phyloP scores from a whole-genome alignment of 192 early-diverging fungal species.

The Rhizophagus clarus region DNA sequence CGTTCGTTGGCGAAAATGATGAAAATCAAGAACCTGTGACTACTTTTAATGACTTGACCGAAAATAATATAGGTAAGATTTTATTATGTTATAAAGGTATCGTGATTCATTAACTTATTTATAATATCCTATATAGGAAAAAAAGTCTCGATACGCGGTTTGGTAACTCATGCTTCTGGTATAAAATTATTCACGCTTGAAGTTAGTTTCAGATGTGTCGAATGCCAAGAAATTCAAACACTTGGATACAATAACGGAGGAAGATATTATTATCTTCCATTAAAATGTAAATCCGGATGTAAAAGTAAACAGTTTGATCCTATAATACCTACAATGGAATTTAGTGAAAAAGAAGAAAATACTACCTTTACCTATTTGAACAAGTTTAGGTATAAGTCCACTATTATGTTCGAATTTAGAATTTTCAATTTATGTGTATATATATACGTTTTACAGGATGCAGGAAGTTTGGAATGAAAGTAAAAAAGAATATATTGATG shows the following conservation, averaged over 20 bases:
- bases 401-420: background rate
- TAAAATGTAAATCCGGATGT: conserved; percentile 68
- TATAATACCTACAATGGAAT: conserved; percentile 56
- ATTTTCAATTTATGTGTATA: background rate
- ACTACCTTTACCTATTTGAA: conserved; percentile 77
- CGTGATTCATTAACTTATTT: background rate
- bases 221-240: conserved; percentile 58
- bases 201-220: conserved; percentile 64
- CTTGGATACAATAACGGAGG: conserved; percentile 63
- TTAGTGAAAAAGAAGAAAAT: conserved; percentile 41
- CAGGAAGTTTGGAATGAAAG: conserved; percentile 70
- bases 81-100: background rate
- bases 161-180: conserved; percentile 75
- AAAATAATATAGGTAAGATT: background rate
- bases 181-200: conserved; percentile 68
- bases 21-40: background rate
- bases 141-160: conserved; percentile 73
- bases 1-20: background rate
- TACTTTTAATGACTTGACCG: background rate
- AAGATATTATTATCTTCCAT: conserved; percentile 58
- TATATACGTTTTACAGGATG: conserved; percentile 44
- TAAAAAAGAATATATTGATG: conserved; percentile 52
- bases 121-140: conserved; percentile 42
- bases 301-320: conserved; percentile 66
- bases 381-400: conserved; percentile 48